Percentiles rank a stretch among this genome's conserved stretches.
These are phyloP conservation scores for Nothophytophthora sp. DNA, from an alignment of 352 stramenopile species.

Conservation along the genomic window DNA sequence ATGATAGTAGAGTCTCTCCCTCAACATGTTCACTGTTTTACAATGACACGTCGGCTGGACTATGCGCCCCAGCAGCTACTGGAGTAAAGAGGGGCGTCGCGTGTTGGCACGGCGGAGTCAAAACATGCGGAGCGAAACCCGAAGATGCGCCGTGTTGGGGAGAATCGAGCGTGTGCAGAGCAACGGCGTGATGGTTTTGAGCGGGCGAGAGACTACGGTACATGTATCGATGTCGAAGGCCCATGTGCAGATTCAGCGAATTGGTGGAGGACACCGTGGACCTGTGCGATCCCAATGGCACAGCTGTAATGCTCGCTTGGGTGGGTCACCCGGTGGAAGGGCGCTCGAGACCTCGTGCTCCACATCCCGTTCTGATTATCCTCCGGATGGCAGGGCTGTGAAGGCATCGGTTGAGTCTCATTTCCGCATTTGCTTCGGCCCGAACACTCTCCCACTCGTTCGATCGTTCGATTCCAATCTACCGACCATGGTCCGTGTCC, in stretches of 20 bases:
- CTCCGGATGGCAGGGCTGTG: conserved; percentile 6
- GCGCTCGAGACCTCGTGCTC: too few species aligned
- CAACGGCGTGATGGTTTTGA: not conserved
- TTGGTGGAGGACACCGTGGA: too few species aligned
- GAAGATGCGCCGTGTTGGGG: conserved; percentile 23
- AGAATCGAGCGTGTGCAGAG: conserved; percentile 11
- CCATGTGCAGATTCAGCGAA: conserved; percentile 21
- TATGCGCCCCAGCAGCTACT: too few species aligned
- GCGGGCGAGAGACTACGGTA: conserved; percentile 4
- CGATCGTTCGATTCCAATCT: not conserved
- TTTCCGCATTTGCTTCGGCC: conserved; percentile 15
- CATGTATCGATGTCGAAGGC: conserved; percentile 7
- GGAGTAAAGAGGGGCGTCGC: conserved; percentile 15
- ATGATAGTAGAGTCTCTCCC: too few species aligned
- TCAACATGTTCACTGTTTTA: too few species aligned
- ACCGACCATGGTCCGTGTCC: conserved; percentile 19
- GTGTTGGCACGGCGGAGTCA: conserved; percentile 18
- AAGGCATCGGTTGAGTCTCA: conserved; percentile 1
- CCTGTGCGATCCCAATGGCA: too few species aligned
- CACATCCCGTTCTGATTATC: too few species aligned
- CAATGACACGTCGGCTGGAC: too few species aligned
- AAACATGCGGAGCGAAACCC: conserved; percentile 17
- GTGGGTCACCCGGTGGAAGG: too few species aligned
- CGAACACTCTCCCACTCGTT: not conserved
- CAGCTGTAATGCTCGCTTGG: too few species aligned